A percentile compares a stretch with the other conserved stretches of the same genome.
phyloP scores from a whole-genome alignment of 2,329 filamentous ascomycete genomes.

The Penicillium vulpinum region DNA sequence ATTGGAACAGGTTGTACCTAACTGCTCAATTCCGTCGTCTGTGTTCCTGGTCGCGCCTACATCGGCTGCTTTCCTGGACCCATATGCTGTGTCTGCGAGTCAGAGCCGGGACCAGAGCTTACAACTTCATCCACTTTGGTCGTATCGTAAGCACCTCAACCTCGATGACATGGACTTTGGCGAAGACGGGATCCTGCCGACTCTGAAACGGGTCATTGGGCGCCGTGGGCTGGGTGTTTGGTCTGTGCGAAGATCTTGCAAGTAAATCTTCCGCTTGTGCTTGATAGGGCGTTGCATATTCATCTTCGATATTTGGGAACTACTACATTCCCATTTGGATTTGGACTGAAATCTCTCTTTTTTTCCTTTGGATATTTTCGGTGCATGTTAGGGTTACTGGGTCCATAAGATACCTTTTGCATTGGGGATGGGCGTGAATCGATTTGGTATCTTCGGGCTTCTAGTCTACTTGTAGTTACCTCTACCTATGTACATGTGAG shows the following conservation, averaged over 20 bases:
- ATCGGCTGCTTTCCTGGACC: constrained; percentile 46
- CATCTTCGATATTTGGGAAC: not conserved
- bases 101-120: constrained; percentile 23
- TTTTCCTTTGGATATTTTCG: constrained; percentile 9
- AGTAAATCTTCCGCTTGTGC: constrained; percentile 10
- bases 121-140: constrained; percentile 44
- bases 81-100: constrained; percentile 26
- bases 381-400: not conserved
- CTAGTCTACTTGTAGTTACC: not conserved
- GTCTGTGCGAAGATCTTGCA: constrained; percentile 41
- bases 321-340: not conserved
- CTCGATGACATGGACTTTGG: constrained; percentile 55
- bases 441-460: not conserved
- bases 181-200: constrained; percentile 49
- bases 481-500: not conserved
- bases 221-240: constrained; percentile 52
- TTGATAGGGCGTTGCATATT: not conserved
- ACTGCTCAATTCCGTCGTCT: constrained; percentile 31
- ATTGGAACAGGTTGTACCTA: constrained; percentile 36
- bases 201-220: constrained; percentile 48
- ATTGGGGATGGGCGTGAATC: constrained; percentile 7
- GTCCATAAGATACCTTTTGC: constrained; percentile 6
- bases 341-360: constrained; percentile 6
- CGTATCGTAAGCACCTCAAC: constrained; percentile 49
- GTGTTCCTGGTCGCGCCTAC: constrained; percentile 49